Percentiles rank a stretch among this genome's conserved stretches.
Evolutionary conservation across 2,329 filamentous ascomycete genomes (phyloP).

Genomic region (Onygena corvina): DNA sequence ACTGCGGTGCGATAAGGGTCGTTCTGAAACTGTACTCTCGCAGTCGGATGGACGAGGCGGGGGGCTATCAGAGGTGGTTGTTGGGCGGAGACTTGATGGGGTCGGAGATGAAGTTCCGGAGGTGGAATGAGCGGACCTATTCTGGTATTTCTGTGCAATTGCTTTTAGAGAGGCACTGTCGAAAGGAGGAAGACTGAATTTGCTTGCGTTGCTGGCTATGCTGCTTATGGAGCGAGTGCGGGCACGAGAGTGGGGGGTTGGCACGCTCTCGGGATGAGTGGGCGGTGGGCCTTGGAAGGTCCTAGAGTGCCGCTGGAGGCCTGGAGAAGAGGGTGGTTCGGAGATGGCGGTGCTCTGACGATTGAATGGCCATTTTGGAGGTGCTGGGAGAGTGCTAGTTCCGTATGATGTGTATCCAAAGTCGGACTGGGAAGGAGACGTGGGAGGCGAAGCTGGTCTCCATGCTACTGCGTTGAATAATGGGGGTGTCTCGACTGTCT

Average conservation of each 20-base stretch:
- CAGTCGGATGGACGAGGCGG: slow-evolving; percentile 7
- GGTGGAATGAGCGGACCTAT: neutral
- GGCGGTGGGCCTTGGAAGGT: neutral
- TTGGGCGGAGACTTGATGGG: slow-evolving; percentile 2
- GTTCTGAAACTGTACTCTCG: slow-evolving; percentile 5
- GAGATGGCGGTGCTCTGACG: neutral
- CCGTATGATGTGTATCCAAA: neutral
- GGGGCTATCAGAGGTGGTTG: slow-evolving; percentile 1
- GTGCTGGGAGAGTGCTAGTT: neutral
- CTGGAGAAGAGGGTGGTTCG: neutral
- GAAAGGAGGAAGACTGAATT: slow-evolving; percentile 12
- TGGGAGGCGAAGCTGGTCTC: neutral
- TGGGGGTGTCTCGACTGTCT: neutral
- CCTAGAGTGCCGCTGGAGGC: neutral
- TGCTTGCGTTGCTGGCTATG: slow-evolving; percentile 15
- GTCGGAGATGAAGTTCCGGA: slow-evolving; percentile 2
- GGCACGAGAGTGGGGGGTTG: slow-evolving; percentile 5
- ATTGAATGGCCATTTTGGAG: neutral
- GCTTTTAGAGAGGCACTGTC: slow-evolving; percentile 12
- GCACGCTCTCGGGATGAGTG: neutral
- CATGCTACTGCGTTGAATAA: neutral
- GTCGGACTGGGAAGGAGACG: neutral
- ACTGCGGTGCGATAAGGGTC: neutral
- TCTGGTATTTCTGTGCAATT: slow-evolving; percentile 12
- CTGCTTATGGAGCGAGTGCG: slow-evolving; percentile 15